These are phyloP conservation scores for Pseudotsuga menziesii DNA, from an alignment of 75 land plant genomes.

Conservation along the genomic window DNA sequence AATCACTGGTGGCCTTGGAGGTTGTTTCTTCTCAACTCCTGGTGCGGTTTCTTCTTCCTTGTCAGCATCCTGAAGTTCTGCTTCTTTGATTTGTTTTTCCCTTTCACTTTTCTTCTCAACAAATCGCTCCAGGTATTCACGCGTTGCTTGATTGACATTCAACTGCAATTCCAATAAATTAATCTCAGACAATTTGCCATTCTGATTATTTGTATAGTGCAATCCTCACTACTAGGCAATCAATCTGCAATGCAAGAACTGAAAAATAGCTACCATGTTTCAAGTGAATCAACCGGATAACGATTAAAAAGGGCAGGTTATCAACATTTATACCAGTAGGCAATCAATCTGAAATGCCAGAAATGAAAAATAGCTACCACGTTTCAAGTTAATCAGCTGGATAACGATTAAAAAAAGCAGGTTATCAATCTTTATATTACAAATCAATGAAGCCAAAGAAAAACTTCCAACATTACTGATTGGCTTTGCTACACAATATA, in stretches of 20 bases:
- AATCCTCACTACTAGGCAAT: neutral
- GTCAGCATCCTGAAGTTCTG: slow-evolving; percentile 36
- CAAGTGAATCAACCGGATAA: no score
- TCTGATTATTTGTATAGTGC: neutral
- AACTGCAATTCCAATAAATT: slow-evolving; percentile 40
- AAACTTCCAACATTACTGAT: neutral
- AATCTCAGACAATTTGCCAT: neutral
- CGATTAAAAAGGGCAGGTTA: neutral
- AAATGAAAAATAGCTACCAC: neutral
- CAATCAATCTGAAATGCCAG: neutral
- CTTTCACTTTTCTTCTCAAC: slow-evolving; percentile 84
- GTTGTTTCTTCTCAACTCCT: slow-evolving; percentile 43
- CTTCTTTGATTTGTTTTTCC: slow-evolving; percentile 45
- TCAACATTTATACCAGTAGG: neutral
- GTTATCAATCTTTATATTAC: no score
- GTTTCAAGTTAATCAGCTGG: no score
- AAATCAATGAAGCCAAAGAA: no score
- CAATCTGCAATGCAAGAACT: neutral
- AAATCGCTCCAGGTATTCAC: slow-evolving; percentile 80
- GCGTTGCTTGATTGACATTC: slow-evolving; percentile 86
- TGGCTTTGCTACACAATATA: neutral
- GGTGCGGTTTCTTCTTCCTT: slow-evolving; percentile 47
- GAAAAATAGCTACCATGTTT: neutral
- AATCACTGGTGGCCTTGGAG: slow-evolving; percentile 20
- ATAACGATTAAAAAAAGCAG: neutral